phyloP scores from a whole-genome alignment of 1,284 basidiomycete genomes.

The Ceratobasidium theobromae region DNA sequence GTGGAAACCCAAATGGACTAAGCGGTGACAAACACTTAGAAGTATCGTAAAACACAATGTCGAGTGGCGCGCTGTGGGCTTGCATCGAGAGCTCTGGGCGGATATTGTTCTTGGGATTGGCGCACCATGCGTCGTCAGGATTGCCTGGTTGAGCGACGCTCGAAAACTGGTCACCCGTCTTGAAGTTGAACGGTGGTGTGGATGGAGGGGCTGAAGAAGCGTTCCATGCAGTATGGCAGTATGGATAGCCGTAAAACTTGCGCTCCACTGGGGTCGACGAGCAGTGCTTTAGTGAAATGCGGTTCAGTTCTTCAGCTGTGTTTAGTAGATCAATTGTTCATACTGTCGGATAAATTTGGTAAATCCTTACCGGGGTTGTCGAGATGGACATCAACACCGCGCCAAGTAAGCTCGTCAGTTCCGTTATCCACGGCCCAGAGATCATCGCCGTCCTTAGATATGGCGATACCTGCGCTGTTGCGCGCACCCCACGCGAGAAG shows the following conservation, averaged over 20 bases:
- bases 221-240: conserved; percentile 27
- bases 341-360: not conserved
- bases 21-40: not conserved
- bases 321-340: not conserved
- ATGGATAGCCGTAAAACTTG: conserved; percentile 29
- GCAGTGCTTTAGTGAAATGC: not conserved
- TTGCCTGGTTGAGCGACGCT: not conserved
- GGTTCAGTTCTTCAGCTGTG: conserved; percentile 28
- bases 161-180: conserved; percentile 27
- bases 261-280: not conserved
- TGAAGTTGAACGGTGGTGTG: not conserved
- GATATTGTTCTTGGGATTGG: conserved; percentile 2
- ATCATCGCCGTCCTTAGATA: conserved; percentile 37
- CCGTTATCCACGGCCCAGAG: conserved; percentile 50
- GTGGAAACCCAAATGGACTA: not conserved
- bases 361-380: conserved; percentile 23
- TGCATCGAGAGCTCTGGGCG: not conserved
- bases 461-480: conserved; percentile 50
- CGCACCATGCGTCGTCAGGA: conserved; percentile 21
- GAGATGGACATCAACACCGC: conserved; percentile 11
- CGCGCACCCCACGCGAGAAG: conserved; percentile 49
- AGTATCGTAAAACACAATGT: conserved; percentile 20
- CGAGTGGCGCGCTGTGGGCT: conserved; percentile 20
- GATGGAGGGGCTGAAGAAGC: not conserved
- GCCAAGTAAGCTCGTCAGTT: conserved; percentile 37